Conservation (phyloP, 768 basidiomycete genomes). For the Lactifluus echinatus region DNA sequence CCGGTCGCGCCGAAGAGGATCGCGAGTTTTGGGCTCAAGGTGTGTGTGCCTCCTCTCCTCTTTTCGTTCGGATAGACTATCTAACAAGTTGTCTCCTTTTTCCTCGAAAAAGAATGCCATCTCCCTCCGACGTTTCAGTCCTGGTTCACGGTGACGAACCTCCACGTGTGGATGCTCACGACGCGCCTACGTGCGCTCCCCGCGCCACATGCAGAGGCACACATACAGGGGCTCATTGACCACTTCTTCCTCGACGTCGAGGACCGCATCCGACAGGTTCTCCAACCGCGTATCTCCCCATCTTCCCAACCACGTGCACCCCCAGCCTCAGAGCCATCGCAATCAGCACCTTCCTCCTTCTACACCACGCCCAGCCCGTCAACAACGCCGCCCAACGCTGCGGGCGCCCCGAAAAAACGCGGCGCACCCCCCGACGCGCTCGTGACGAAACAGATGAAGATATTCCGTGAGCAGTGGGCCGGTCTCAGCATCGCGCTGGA, state of each 20-base stretch:
- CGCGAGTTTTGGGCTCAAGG: constrained; percentile 16
- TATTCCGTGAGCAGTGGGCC: constrained; percentile 86
- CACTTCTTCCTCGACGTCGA: constrained; percentile 96
- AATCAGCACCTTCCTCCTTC: not conserved
- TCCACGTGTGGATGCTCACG: constrained; percentile 87
- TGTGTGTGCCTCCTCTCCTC: not conserved
- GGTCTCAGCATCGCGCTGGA: constrained; percentile 77
- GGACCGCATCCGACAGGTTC: constrained; percentile 72
- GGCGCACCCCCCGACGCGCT: constrained; percentile 65
- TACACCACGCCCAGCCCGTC: not conserved
- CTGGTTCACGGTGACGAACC: constrained; percentile 90
- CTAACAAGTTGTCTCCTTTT: not conserved
- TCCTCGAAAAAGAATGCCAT: constrained; percentile 52
- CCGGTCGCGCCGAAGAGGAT: constrained; percentile 18
- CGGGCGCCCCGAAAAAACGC: constrained; percentile 12
- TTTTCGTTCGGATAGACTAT: not conserved
- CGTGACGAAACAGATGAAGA: constrained; percentile 82
- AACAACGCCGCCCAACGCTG: not conserved
- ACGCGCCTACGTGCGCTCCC: constrained; percentile 83
- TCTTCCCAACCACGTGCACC: too few species aligned
- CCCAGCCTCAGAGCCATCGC: constrained; percentile 20
- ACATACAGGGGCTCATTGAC: constrained; percentile 79
- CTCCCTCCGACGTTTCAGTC: constrained; percentile 93
- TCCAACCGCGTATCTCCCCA: constrained; percentile 29
- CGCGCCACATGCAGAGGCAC: constrained; percentile 49